Percentiles rank a stretch among this genome's conserved stretches.
phyloP scores from a whole-genome alignment of 768 basidiomycete genomes.

The Hypholoma sublateritium region DNA sequence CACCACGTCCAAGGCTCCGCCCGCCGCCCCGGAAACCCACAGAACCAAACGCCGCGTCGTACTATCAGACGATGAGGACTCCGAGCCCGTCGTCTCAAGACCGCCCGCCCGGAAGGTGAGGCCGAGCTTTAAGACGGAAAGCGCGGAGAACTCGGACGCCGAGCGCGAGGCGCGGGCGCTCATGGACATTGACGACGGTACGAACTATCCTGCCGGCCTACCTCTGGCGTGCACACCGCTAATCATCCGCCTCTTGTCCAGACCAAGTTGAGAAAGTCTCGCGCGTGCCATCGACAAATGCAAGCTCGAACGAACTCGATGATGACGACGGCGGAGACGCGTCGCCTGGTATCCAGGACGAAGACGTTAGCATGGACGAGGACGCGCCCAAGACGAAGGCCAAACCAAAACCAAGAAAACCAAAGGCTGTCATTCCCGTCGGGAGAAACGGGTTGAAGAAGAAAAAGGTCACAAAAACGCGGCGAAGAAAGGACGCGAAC shows the following conservation, averaged over 20 bases:
- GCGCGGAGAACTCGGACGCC: constrained; percentile 34
- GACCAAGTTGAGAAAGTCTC: constrained; percentile 20
- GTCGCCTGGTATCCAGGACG: constrained; percentile 23
- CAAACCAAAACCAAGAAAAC: constrained; percentile 51
- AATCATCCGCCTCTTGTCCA: background rate
- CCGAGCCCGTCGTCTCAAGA: constrained; percentile 33
- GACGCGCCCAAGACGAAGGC: constrained; percentile 31
- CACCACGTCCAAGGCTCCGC: constrained; percentile 2
- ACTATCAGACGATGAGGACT: constrained; percentile 65
- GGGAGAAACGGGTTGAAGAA: constrained; percentile 81
- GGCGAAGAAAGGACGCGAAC: constrained; percentile 55
- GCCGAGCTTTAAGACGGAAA: constrained; percentile 25
- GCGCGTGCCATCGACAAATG: constrained; percentile 17
- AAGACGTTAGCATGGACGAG: constrained; percentile 39
- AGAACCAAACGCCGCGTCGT: constrained; percentile 49
- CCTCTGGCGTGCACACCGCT: background rate
- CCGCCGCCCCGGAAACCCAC: constrained; percentile 20
- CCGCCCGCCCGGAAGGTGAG: constrained; percentile 33
- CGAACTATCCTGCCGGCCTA: background rate
- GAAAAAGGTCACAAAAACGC: constrained; percentile 59
- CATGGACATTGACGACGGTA: constrained; percentile 23
- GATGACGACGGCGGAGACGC: constrained; percentile 25
- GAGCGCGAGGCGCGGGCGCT: constrained; percentile 41
- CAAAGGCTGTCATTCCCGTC: constrained; percentile 68
- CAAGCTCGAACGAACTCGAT: constrained; percentile 17